These are phyloP conservation scores for Desmodesmus armatus DNA, from an alignment of 139 green algal genomes.

Conservation along the genomic window DNA sequence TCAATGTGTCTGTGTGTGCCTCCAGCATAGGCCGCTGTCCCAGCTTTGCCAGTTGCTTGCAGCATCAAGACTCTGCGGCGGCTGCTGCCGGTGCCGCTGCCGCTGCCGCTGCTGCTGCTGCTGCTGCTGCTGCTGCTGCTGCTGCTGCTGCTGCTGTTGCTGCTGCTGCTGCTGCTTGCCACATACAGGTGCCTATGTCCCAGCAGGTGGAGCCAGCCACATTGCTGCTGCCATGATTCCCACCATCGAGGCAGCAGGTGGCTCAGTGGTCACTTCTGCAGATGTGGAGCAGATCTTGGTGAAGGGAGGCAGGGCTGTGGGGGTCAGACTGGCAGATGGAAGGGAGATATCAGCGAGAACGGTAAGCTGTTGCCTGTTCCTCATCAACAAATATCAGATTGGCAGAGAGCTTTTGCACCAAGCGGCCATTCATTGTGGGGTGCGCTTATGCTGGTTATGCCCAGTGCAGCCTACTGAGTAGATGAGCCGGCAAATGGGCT, in stretches of 20 bases:
- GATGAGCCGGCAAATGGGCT: background rate
- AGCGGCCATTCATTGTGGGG: background rate
- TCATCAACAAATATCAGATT: background rate
- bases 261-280: slow-evolving; percentile 14
- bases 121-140: slow-evolving; percentile 6
- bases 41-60: background rate
- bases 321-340: background rate
- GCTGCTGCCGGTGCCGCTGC: background rate
- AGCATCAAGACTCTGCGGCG: background rate
- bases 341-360: background rate
- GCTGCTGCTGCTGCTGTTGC: background rate
- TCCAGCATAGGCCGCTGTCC: background rate
- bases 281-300: slow-evolving; percentile 8
- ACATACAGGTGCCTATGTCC: background rate
- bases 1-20: background rate
- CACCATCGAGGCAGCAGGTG: background rate
- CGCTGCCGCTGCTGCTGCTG: background rate
- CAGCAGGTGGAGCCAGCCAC: background rate
- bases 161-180: background rate
- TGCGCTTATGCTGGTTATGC: background rate
- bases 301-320: background rate
- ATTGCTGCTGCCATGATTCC: slow-evolving; percentile 23
- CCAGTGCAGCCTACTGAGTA: background rate
- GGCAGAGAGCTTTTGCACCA: background rate
- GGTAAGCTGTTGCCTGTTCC: background rate